Evolutionary conservation across 768 basidiomycete species (phyloP).

Genomic region (Leccinum rimulosum): DNA sequence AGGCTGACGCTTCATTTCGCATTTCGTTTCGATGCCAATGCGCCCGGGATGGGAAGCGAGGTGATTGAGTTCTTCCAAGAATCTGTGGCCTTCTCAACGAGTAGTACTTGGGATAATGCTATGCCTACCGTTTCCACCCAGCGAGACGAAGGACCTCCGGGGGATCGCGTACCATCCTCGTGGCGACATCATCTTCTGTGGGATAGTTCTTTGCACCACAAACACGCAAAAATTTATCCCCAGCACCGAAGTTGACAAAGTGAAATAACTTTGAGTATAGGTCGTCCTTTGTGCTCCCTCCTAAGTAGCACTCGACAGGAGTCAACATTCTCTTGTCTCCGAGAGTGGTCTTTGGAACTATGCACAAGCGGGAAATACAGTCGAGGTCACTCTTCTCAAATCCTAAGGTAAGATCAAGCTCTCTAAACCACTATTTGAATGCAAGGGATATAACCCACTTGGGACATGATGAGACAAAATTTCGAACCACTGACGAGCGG

Average conservation of each 20-base stretch:
- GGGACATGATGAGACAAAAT: constrained; percentile 56
- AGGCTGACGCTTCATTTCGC: constrained; percentile 61
- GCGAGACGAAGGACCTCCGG: constrained; percentile 66
- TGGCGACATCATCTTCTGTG: constrained; percentile 72
- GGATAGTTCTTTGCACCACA: constrained; percentile 88
- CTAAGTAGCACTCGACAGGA: constrained; percentile 68
- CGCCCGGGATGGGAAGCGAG: constrained; percentile 65
- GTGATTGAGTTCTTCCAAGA: constrained; percentile 73
- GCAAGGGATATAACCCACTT: constrained; percentile 36
- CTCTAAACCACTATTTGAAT: constrained; percentile 35
- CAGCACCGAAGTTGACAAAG: constrained; percentile 80
- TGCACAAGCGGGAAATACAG: constrained; percentile 49
- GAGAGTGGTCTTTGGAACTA: constrained; percentile 57
- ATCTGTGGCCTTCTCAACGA: constrained; percentile 42
- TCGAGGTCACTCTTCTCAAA: constrained; percentile 53
- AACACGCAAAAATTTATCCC: constrained; percentile 79
- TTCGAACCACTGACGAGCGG: constrained; percentile 63
- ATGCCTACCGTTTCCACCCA: constrained; percentile 44
- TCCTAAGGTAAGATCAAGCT: constrained; percentile 36
- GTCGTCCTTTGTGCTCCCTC: constrained; percentile 41
- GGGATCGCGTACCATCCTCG: constrained; percentile 63
- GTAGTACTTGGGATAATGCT: not conserved
- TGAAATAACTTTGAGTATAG: constrained; percentile 78
- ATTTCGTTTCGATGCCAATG: constrained; percentile 40
- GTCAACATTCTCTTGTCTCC: constrained; percentile 41